A percentile compares a stretch with the other conserved stretches of the same genome.
phyloP scores from a whole-genome alignment of 495 filamentous ascomycete species.

The Staphylotrichum tortipilum region DNA sequence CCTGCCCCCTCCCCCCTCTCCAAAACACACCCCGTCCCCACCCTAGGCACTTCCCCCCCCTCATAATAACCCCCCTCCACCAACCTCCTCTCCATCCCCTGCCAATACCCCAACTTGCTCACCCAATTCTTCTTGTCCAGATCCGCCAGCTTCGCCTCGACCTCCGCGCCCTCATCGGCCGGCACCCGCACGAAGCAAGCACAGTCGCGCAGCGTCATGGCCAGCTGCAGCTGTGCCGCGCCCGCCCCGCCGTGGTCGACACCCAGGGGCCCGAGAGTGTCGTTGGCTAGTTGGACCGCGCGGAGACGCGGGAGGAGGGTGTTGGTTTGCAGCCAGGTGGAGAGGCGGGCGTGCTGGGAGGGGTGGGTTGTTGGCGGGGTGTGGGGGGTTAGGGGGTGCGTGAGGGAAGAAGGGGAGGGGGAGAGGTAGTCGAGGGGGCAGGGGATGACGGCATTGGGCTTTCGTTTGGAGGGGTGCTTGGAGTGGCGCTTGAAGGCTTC shows the following conservation, averaged over 20 bases:
- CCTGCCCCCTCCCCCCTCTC: conserved; percentile 6
- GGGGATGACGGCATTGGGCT: conserved; percentile 3
- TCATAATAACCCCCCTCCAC: conserved; percentile 68
- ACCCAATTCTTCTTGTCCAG: conserved; percentile 75
- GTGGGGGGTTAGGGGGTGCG: background rate
- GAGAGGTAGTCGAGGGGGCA: conserved; percentile 24
- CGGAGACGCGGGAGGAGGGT: conserved; percentile 38
- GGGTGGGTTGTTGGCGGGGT: background rate
- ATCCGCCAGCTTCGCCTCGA: conserved; percentile 76
- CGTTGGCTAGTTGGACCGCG: conserved; percentile 41
- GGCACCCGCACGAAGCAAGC: conserved; percentile 67
- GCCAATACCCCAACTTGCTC: conserved; percentile 69
- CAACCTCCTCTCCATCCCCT: conserved; percentile 50
- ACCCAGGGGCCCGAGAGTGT: conserved; percentile 37
- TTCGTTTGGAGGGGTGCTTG: background rate
- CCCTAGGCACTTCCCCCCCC: conserved; percentile 35
- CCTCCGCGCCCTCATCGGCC: conserved; percentile 14
- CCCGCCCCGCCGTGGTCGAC: conserved; percentile 21
- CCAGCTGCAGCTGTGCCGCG: conserved; percentile 40
- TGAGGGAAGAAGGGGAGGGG: background rate
- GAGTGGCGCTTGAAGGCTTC: conserved; percentile 37
- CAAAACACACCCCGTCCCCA: conserved; percentile 17
- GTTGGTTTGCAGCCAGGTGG: conserved; percentile 22
- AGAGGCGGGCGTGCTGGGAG: conserved; percentile 7
- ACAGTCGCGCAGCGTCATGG: conserved; percentile 88